Evolutionary conservation across 1,284 basidiomycete genomes (phyloP).

Genomic region (Limonomyces culmigenus): DNA sequence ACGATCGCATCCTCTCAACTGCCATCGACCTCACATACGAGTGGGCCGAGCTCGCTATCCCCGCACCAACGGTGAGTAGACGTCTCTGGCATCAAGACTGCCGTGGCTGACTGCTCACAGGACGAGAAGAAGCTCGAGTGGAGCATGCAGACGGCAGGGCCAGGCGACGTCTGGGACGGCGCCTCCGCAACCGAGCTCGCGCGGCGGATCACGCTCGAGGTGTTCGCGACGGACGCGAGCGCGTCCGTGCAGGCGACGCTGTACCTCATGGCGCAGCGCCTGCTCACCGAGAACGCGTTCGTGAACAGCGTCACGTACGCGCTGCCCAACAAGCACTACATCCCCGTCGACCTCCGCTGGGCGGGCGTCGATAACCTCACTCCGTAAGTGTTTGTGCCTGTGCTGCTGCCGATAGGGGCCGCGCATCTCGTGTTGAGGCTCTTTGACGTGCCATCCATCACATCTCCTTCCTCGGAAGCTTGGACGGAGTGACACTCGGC

Average conservation of each 20-base stretch:
- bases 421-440: conserved; percentile 4
- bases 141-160: conserved; percentile 1
- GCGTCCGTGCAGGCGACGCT: conserved; percentile 89
- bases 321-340: conserved; percentile 90
- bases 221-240: conserved; percentile 79
- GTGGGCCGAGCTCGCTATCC: conserved; percentile 33
- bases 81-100: background rate
- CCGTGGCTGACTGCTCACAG: background rate
- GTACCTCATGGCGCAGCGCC: conserved; percentile 73
- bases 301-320: conserved; percentile 55
- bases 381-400: conserved; percentile 19
- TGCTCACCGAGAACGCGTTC: conserved; percentile 48
- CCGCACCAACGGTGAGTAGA: conserved; percentile 7
- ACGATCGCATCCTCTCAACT: conserved; percentile 83
- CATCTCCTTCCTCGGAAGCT: background rate
- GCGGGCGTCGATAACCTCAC: conserved; percentile 33
- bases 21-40: conserved; percentile 60
- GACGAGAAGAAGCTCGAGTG: conserved; percentile 34
- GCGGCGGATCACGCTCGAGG: conserved; percentile 54
- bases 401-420: conserved; percentile 2
- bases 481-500: no score
- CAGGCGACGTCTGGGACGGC: conserved; percentile 2
- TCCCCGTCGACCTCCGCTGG: conserved; percentile 67
- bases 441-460: background rate
- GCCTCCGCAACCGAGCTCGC: conserved; percentile 32